A percentile compares a stretch with the other conserved stretches of the same genome.
Conservation (phyloP, 164 flowering plant species). For the Magnolia changhungtana region DNA sequence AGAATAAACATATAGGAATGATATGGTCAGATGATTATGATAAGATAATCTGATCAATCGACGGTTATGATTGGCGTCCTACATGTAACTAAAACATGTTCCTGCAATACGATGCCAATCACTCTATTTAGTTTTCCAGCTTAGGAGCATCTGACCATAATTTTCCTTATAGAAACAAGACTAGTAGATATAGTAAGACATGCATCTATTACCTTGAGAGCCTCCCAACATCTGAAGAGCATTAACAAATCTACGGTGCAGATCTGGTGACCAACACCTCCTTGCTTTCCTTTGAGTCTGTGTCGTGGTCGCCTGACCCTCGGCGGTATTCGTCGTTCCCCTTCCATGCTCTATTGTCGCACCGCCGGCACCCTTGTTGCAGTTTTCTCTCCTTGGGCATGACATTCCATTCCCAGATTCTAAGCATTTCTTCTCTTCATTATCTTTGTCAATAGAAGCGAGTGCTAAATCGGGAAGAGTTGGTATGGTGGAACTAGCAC, state of each 20-base stretch:
- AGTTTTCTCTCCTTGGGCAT: slow-evolving; percentile 36
- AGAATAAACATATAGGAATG: no score
- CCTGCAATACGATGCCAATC: no score
- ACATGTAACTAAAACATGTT: no score
- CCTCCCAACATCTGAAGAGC: slow-evolving; percentile 98
- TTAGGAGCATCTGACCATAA: no score
- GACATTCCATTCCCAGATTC: slow-evolving; percentile 32
- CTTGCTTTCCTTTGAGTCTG: slow-evolving; percentile 86
- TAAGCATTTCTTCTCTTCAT: slow-evolving; percentile 40
- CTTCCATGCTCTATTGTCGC: slow-evolving; percentile 35
- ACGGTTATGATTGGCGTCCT: no score
- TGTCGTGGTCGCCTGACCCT: slow-evolving; percentile 28
- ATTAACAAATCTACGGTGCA: slow-evolving; percentile 90
- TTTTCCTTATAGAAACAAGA: no score
- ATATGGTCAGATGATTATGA: no score
- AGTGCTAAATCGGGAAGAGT: slow-evolving; percentile 70
- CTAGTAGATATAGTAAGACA: no score
- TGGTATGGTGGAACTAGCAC: slow-evolving; percentile 20
- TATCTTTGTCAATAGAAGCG: slow-evolving; percentile 39
- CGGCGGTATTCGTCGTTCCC: slow-evolving; percentile 21
- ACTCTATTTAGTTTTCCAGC: no score
- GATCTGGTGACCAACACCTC: slow-evolving; percentile 97
- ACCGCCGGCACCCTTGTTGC: slow-evolving; percentile 22
- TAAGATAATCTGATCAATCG: no score
- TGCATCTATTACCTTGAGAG: slow-evolving; percentile 68